Conservation (phyloP, 441 rosid species). For the Brassica balearica region DNA sequence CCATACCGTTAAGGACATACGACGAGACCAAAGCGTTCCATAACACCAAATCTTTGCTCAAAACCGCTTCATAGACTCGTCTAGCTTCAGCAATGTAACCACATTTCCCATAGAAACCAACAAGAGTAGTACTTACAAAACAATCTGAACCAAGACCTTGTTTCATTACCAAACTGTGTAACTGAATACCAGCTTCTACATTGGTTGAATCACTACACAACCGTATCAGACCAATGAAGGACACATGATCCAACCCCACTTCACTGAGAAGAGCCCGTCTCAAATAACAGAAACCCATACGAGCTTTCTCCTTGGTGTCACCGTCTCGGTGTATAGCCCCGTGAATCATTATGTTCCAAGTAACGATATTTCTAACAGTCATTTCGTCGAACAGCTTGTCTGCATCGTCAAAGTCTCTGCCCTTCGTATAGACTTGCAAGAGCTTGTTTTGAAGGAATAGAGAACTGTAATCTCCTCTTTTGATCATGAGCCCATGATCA, state of each 20-base stretch:
- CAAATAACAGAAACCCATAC: constrained; percentile 47
- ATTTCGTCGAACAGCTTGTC: constrained; percentile 72
- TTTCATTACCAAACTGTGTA: constrained; percentile 61
- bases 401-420: constrained; percentile 39
- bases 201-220: constrained; percentile 49
- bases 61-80: constrained; percentile 51
- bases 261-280: constrained; percentile 50
- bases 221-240: constrained; percentile 60
- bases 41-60: constrained; percentile 56
- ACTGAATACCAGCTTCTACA: constrained; percentile 51
- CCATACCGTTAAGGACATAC: constrained; percentile 55
- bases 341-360: constrained; percentile 72
- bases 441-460: constrained; percentile 59
- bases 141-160: constrained; percentile 53
- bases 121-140: constrained; percentile 54
- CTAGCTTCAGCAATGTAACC: constrained; percentile 56
- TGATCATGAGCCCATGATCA: constrained; percentile 50
- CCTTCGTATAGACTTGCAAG: constrained; percentile 53
- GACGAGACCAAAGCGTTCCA: constrained; percentile 70
- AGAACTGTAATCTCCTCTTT: constrained; percentile 49
- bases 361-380: constrained; percentile 57
- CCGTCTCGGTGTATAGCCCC: constrained; percentile 40
- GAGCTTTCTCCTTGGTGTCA: constrained; percentile 6
- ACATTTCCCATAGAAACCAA: constrained; percentile 74
- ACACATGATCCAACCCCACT: constrained; percentile 56